These are phyloP conservation scores for Clonostachys rosea DNA, from an alignment of 2,329 filamentous ascomycete genomes.

Conservation along the genomic window DNA sequence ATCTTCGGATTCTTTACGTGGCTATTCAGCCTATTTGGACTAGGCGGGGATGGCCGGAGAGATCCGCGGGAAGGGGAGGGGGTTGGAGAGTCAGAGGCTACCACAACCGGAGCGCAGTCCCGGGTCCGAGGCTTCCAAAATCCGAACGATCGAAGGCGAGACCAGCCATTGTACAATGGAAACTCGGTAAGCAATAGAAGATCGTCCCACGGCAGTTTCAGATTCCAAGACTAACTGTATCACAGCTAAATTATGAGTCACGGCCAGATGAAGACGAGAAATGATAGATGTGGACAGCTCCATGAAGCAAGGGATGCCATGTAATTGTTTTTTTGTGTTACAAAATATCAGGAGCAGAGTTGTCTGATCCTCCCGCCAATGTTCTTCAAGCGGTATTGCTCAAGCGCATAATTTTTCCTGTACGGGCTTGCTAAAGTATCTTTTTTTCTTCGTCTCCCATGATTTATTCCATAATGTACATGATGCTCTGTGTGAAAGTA, in stretches of 20 bases:
- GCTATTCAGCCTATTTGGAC: constrained; percentile 24
- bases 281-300: constrained; percentile 3
- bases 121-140: constrained; percentile 29
- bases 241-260: constrained; percentile 65
- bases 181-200: constrained; percentile 64
- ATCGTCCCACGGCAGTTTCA: background rate
- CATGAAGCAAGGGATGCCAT: constrained; percentile 13
- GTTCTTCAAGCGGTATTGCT: too few relatives aligned
- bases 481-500: too few relatives aligned
- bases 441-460: constrained; percentile 1
- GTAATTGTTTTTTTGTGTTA: background rate
- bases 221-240: background rate
- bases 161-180: constrained; percentile 82
- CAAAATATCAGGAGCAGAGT: background rate
- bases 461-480: constrained; percentile 3
- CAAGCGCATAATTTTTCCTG: too few relatives aligned
- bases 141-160: constrained; percentile 44
- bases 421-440: too few relatives aligned
- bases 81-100: background rate
- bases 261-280: constrained; percentile 53
- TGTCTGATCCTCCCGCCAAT: too few relatives aligned
- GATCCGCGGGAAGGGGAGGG: background rate
- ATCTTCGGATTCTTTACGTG: constrained; percentile 26
- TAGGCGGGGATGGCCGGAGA: constrained; percentile 8
- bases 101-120: background rate